Conservation (phyloP, 768 basidiomycete species). For the Calvatia gigantea region DNA sequence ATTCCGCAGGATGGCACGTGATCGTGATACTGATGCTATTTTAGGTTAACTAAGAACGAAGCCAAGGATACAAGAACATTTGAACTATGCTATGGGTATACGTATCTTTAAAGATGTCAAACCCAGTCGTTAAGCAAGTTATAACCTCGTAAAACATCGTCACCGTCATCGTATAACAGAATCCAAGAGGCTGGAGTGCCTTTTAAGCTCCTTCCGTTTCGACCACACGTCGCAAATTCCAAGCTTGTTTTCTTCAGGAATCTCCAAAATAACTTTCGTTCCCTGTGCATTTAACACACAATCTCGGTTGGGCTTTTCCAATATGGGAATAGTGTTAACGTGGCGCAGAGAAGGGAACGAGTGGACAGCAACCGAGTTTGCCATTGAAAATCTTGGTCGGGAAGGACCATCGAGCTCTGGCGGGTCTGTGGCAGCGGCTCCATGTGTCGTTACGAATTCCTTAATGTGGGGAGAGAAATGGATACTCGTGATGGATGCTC, state of each 20-base stretch:
- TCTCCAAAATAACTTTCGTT: slow-evolving; percentile 23
- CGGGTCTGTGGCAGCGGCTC: slow-evolving; percentile 17
- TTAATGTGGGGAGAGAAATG: slow-evolving; percentile 79
- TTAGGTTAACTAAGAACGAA: slow-evolving; percentile 1
- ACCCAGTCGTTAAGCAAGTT: background rate
- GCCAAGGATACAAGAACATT: background rate
- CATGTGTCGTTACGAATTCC: slow-evolving; percentile 84
- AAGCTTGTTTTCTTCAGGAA: slow-evolving; percentile 24
- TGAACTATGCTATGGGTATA: slow-evolving; percentile 1
- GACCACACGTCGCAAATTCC: slow-evolving; percentile 27
- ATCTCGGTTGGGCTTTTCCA: slow-evolving; percentile 54
- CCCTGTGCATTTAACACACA: slow-evolving; percentile 38
- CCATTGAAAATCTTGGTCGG: slow-evolving; percentile 18
- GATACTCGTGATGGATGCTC: slow-evolving; percentile 64
- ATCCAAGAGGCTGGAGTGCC: slow-evolving; percentile 27
- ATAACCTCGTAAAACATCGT: background rate
- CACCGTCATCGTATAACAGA: slow-evolving; percentile 21
- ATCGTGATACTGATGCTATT: background rate
- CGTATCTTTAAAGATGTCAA: background rate
- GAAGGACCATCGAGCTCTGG: slow-evolving; percentile 10
- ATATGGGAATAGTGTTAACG: slow-evolving; percentile 37
- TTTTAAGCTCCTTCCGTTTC: slow-evolving; percentile 28
- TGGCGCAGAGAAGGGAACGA: slow-evolving; percentile 60
- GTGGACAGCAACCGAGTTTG: slow-evolving; percentile 45
- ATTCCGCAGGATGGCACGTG: background rate